These are phyloP conservation scores for Huntiella omanensis DNA, from an alignment of 2,329 filamentous ascomycete genomes.

Conservation along the genomic window DNA sequence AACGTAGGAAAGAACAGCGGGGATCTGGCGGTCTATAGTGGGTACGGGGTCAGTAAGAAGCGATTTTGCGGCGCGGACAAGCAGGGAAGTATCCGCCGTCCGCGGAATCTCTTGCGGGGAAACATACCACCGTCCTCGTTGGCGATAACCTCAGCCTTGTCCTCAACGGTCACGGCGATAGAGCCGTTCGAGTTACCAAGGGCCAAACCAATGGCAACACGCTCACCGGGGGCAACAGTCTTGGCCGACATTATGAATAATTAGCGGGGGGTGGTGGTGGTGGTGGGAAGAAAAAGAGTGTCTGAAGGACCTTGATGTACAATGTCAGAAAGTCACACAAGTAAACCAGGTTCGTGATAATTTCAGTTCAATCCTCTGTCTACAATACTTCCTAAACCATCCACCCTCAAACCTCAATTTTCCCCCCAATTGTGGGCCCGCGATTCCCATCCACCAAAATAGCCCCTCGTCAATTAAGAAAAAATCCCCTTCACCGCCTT, in stretches of 20 bases:
- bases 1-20: slow-evolving; percentile 82
- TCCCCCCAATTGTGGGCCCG: slow-evolving; percentile 11
- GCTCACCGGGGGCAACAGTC: slow-evolving; percentile 33
- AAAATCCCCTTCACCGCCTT: no score
- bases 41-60: no score
- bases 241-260: slow-evolving; percentile 15
- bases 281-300: slow-evolving; percentile 6
- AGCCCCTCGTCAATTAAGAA: background rate
- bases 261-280: slow-evolving; percentile 2
- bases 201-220: slow-evolving; percentile 75
- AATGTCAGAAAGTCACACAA: background rate
- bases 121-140: slow-evolving; percentile 86
- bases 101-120: background rate
- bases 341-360: background rate
- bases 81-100: background rate
- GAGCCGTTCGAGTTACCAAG: slow-evolving; percentile 98
- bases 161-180: slow-evolving; percentile 81
- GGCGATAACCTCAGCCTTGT: slow-evolving; percentile 93
- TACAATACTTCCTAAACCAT: slow-evolving; percentile 2
- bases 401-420: slow-evolving; percentile 5
- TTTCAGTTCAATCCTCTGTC: background rate
- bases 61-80: background rate
- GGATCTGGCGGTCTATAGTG: slow-evolving; percentile 75
- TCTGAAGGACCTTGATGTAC: background rate
- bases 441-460: background rate